Conservation (phyloP, 1,139 yeast species). For the Blastobotrys elegans region DNA sequence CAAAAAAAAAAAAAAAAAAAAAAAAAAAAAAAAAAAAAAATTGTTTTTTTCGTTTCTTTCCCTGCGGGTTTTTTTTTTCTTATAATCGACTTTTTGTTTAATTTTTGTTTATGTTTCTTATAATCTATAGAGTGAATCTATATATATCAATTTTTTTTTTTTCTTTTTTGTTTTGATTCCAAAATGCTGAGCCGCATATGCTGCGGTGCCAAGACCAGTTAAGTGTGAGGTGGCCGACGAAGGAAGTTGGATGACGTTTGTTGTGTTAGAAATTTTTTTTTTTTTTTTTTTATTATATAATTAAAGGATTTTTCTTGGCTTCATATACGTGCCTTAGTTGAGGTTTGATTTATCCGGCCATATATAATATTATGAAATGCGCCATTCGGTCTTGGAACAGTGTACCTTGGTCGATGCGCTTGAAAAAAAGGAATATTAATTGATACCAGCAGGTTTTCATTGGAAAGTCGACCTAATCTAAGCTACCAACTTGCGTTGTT, state of each 20-base stretch:
- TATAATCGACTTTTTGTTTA: not conserved
- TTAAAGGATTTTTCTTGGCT: conserved; percentile 1
- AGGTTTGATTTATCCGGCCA: too few relatives aligned
- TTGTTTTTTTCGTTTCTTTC: conserved; percentile 4
- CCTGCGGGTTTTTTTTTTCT: not conserved
- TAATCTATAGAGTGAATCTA: not conserved
- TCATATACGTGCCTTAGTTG: too few relatives aligned
- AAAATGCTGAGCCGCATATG: not conserved
- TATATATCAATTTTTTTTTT: not conserved
- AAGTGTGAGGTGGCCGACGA: too few relatives aligned
- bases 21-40: conserved; percentile 2
- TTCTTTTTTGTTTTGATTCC: not conserved
- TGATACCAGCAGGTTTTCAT: not conserved
- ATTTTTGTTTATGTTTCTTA: conserved; percentile 8
- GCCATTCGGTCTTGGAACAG: too few relatives aligned
- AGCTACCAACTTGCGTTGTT: too few relatives aligned
- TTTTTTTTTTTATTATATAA: conserved; percentile 9
- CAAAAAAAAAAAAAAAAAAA: conserved; percentile 2
- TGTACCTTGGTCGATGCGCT: too few relatives aligned
- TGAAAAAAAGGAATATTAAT: too few relatives aligned
- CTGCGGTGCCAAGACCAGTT: too few relatives aligned
- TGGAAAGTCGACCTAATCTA: too few relatives aligned
- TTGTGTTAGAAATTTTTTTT: not conserved
- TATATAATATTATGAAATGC: too few relatives aligned
- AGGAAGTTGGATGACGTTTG: not conserved